phyloP scores from a whole-genome alignment of 306 rosid genomes.

The Senna siamea region DNA sequence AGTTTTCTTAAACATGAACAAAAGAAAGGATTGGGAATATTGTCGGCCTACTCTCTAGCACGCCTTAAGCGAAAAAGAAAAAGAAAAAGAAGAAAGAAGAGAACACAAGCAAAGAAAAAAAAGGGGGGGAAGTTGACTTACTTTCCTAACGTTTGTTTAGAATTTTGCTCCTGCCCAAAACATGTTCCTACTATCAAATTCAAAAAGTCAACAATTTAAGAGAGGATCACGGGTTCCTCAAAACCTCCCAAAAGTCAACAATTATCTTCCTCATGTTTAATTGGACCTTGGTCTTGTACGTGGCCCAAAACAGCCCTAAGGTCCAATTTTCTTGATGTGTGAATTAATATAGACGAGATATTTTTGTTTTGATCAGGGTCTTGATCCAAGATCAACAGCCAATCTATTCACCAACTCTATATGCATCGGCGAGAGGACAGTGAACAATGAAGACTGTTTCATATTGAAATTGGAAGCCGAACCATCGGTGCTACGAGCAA shows the following conservation, averaged over 20 bases:
- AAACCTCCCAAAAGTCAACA: slow-evolving; percentile 33
- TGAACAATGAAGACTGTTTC: slow-evolving; percentile 80
- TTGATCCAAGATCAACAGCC: slow-evolving; percentile 87
- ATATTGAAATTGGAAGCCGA: slow-evolving; percentile 76
- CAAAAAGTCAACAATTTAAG: slow-evolving; percentile 42
- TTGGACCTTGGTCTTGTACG: too few species aligned
- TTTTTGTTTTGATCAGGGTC: slow-evolving; percentile 57
- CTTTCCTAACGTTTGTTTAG: slow-evolving; percentile 3
- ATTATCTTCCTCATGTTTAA: too few species aligned
- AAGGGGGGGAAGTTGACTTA: background rate
- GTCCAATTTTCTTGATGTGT: too few species aligned
- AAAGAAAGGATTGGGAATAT: background rate
- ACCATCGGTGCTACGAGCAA: slow-evolving; percentile 51
- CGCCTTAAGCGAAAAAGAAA: background rate
- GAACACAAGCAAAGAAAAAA: background rate
- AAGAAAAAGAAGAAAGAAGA: too few species aligned
- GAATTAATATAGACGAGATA: too few species aligned
- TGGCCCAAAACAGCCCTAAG: too few species aligned
- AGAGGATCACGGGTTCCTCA: background rate
- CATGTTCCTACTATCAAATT: slow-evolving; percentile 17
- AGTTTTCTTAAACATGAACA: background rate
- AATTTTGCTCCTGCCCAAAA: background rate
- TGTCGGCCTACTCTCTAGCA: background rate
- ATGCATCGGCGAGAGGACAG: slow-evolving; percentile 81
- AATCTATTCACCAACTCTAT: slow-evolving; percentile 67